Base-by-base conservation (phyloP, 495 filamentous ascomycete genomes). In the Tuber brumale region DNA sequence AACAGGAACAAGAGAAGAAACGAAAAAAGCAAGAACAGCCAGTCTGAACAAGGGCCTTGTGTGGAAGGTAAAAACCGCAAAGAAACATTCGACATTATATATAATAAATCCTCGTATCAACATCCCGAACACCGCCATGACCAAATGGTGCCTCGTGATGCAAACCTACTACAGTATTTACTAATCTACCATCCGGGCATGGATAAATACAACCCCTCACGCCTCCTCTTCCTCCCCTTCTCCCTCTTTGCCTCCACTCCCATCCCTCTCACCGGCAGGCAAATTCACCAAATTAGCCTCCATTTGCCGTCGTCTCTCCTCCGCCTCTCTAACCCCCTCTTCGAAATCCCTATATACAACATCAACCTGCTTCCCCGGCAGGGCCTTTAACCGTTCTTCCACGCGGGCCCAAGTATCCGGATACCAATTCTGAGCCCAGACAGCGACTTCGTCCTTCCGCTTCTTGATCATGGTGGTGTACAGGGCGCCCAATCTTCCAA, bases 351-450 rank as follows among this genome's bases (percentile, higher is more conserved):
- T 79, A 31, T 78, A 70, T 85, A 83, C 70, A 79, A 83, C 74
- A 69, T 85, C 70, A 79, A 80, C n/a, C 84, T 85, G 16, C 71
- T 72, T 31, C 51, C 75, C 71, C 4, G 73, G 73, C 35, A 80
- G 19, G 14, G 27, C 70, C 18, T 31, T 37, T 1, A 79, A 41
- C 3, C 85, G 84, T 74, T 83, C 84, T 75, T 87, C 86, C 72
- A 97, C 81, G 72, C 89, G 86, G 27, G 81, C 82, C 93, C 94
- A 97, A 8, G 87, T 83, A 44, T 87, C 86, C 0, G 92, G 91
- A 82, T 93, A 92, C 45, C 87, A 86, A 19, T 87, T 83, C 75
- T 86, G 86, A 12, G 90, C 89, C 93, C 93, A 97, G 43, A 87
- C 84, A 81, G 92, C 89, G 66, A 97, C 89, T 61, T 89, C 82